Conservation (phyloP, 305 asterid species). For the Petunia hybrid region DNA sequence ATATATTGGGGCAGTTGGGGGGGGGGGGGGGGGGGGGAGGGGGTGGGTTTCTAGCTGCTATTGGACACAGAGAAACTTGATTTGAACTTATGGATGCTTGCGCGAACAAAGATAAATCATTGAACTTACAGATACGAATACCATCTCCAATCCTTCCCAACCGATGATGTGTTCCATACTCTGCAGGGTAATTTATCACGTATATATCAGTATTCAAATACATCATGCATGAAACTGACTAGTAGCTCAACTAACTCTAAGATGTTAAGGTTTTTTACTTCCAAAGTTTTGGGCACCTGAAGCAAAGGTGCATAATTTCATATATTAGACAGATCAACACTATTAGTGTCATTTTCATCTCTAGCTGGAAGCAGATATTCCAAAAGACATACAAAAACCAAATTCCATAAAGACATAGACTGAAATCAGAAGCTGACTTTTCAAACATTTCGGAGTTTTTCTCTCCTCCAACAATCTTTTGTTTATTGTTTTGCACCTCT, state of each 20-base stretch:
- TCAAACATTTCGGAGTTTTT: conserved; percentile 2
- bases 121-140: conserved; percentile 83
- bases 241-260: conserved; percentile 4
- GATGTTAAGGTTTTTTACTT: background rate
- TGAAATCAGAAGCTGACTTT: background rate
- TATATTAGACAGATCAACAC: background rate
- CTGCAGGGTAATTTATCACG: conserved; percentile 45
- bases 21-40: background rate
- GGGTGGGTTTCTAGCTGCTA: conserved; percentile 10
- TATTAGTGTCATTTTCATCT: background rate
- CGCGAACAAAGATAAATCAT: conserved; percentile 22
- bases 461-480: background rate
- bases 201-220: conserved; percentile 32
- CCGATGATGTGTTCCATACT: conserved; percentile 77
- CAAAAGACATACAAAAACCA: background rate
- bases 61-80: background rate
- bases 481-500: background rate
- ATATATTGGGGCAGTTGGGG: background rate
- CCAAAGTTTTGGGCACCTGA: background rate
- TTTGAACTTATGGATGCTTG: conserved; percentile 22
- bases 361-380: background rate
- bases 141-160: conserved; percentile 91
- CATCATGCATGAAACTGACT: background rate
- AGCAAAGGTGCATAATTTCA: conserved; percentile 12
- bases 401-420: background rate